Evolutionary conservation across 306 rosid species (phyloP), one percentile per base, ranked within the genome.

Genomic region (Vachellia pachyceras): DNA sequence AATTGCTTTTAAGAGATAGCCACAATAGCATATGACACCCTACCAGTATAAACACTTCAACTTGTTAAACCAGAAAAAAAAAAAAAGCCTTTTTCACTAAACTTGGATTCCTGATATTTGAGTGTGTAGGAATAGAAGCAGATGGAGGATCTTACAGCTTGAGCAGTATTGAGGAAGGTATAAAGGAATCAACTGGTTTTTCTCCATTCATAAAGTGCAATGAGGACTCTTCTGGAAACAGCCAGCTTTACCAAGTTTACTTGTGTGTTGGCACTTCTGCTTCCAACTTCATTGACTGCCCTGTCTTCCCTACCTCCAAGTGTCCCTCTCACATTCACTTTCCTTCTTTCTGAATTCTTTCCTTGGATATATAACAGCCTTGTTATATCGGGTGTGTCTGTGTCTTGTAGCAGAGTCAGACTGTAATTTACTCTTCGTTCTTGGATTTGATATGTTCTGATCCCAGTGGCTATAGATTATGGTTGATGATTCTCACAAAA

Each of bases 191-290:
- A 80, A 29, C 50, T 82, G 89, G 92, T 44, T 78, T 11, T 72
- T 33, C 72, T 74, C 85, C 87, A 14, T 75, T 57, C 45, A 85
- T 90, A 63, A 85, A 85, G 50, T 92, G 97, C 85, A 87, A 90
- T 68, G 72, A 45, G 37, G 92, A 90, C 65, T 20, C 84, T 12
- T 78, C 90, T 0, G 86, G 90, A 0, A 87, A 84, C 35, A 79
- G 80, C 67, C 92, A 85, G 54, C 86, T 92, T 35, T 87, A 81
- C 44, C 89, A 88, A 79, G 86, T 92, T 17, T 90, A 90, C 81
- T 52, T 92, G 70, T 87, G 94, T 54, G 88, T 92, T 0, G 88
- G 87, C 77, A 83, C 65, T 50, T 81, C 85, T 74, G 92, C 82
- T 0, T 52, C 91, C 0, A 36, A 65, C 4, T 69, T 90, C 77